Percentiles rank a stretch among this genome's conserved stretches.
Conservation (phyloP, 2,329 filamentous ascomycete species). For the Seiridium cupressi region DNA sequence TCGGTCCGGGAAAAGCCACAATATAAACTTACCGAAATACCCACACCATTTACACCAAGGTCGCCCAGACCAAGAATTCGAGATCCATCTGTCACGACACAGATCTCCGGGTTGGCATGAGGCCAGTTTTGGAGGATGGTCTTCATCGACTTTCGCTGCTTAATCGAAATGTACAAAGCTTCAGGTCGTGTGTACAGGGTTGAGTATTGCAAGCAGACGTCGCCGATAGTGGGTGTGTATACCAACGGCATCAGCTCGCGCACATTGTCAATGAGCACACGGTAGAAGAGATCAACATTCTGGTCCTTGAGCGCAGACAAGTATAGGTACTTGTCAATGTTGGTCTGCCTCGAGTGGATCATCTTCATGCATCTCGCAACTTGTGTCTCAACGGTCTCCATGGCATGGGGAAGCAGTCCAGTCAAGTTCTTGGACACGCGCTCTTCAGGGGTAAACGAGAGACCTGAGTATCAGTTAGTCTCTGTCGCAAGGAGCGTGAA, state of each 20-base stretch:
- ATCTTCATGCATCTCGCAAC: constrained; percentile 69
- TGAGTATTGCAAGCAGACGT: constrained; percentile 95
- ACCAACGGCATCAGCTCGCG: constrained; percentile 80
- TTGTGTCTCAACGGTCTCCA: constrained; percentile 59
- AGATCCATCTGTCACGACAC: constrained; percentile 93
- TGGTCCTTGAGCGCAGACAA: constrained; percentile 72
- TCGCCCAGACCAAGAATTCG: constrained; percentile 91
- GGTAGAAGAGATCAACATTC: constrained; percentile 81
- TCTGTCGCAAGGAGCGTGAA: neutral
- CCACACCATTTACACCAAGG: constrained; percentile 94
- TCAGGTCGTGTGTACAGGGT: constrained; percentile 94
- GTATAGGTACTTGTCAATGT: constrained; percentile 82
- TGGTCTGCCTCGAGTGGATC: constrained; percentile 66
- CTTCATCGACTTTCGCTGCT: constrained; percentile 86
- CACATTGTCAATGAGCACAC: constrained; percentile 73
- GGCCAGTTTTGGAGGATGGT: constrained; percentile 94
- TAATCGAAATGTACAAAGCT: constrained; percentile 93
- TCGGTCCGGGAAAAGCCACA: constrained; percentile 4
- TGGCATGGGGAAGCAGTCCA: constrained; percentile 63
- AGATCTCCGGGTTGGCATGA: constrained; percentile 85
- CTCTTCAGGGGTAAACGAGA: constrained; percentile 64
- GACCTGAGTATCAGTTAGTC: constrained; percentile 39
- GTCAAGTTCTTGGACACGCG: constrained; percentile 64
- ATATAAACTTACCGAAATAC: constrained; percentile 72
- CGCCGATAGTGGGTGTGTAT: constrained; percentile 88